Base-by-base conservation (phyloP, 768 basidiomycete species). In the Suillus hirtellus region DNA sequence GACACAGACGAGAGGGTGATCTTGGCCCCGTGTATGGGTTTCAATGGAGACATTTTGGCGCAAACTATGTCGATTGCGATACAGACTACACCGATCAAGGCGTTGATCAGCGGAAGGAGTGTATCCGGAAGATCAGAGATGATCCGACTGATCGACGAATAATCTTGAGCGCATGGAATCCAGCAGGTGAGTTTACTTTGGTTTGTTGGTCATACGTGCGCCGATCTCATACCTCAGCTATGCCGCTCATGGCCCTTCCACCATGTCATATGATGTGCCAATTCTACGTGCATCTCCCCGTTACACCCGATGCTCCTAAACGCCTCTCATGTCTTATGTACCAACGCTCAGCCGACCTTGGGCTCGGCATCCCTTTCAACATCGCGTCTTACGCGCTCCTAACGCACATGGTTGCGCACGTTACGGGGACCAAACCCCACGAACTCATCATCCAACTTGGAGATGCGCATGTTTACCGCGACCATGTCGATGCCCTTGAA, bases 181-280 rank as follows among this genome's bases (percentile, higher is more conserved):
- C 96, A 0, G 93, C 90, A 74, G 97, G 97, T 95, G 66, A 63
- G 84, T 76, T 17, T 44, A 58, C 9, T 11, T 44, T 1, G 3
- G 35, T 17, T 7, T 43, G 10, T 3, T 47, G 46, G 24, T 64
- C 3, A 3, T 1, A 24, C 21, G 31, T 19, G 10, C 44, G 21
- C 7, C 17, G 9, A 55, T 43, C 43, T 4, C 42, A 6, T 55
- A 21, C 6, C 35, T 12, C 69, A 98, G 96, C 97, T 76, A 91
- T 99, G 31, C 86, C 89, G 0, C 81, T 85, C 44, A 99, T 99
- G 97, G 97, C 97, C 0, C 86, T 99, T 0, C 97, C 97, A 0
- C 97, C 97, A 0, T 99, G 97, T 76, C 97, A 99, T 77, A 90
- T 99, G 87, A 89, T 99, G 77, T 98, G 95, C 78, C 97, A 99